A percentile compares a stretch with the other conserved stretches of the same genome.
These are phyloP conservation scores for Diaporthe aspalathi DNA, from an alignment of 2,329 filamentous ascomycete species.

Conservation along the genomic window DNA sequence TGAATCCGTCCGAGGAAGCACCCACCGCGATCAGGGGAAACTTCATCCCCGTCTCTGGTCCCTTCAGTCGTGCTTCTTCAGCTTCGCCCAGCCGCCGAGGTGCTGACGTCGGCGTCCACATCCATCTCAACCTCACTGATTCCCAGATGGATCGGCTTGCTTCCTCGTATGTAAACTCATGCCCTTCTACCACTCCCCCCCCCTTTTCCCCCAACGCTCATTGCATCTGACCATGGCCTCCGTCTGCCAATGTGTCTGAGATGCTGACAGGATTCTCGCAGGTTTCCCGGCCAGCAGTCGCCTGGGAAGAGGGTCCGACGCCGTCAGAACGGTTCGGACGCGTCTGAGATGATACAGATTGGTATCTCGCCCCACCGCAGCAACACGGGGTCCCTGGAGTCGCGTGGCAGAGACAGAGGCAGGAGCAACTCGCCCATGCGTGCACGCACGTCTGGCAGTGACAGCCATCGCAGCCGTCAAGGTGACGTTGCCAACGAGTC, in stretches of 20 bases:
- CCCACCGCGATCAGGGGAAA: conserved; percentile 50
- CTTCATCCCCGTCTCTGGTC: conserved; percentile 51
- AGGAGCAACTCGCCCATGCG: background rate
- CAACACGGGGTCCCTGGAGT: background rate
- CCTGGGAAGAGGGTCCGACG: conserved; percentile 27
- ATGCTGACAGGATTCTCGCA: conserved; percentile 37
- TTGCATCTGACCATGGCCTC: background rate
- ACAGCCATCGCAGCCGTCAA: background rate
- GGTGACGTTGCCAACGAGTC: conserved; percentile 1
- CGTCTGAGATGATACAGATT: conserved; percentile 31
- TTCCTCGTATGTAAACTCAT: conserved; percentile 52
- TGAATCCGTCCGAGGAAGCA: conserved; percentile 37
- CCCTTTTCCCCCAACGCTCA: background rate
- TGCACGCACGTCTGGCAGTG: conserved; percentile 1
- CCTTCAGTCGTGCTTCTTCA: conserved; percentile 48
- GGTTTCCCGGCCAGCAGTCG: conserved; percentile 35
- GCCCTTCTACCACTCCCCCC: too few species aligned
- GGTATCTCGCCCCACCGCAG: conserved; percentile 11
- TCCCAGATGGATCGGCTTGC: conserved; percentile 61
- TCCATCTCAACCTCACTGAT: conserved; percentile 62
- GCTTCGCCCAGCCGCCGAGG: conserved; percentile 52
- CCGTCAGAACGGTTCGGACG: conserved; percentile 9
- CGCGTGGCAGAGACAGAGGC: conserved; percentile 1
- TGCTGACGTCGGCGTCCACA: conserved; percentile 54
- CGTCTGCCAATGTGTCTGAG: background rate